Conservation (phyloP, 2,329 filamentous ascomycete species). For the Stylonectria norvegica region DNA sequence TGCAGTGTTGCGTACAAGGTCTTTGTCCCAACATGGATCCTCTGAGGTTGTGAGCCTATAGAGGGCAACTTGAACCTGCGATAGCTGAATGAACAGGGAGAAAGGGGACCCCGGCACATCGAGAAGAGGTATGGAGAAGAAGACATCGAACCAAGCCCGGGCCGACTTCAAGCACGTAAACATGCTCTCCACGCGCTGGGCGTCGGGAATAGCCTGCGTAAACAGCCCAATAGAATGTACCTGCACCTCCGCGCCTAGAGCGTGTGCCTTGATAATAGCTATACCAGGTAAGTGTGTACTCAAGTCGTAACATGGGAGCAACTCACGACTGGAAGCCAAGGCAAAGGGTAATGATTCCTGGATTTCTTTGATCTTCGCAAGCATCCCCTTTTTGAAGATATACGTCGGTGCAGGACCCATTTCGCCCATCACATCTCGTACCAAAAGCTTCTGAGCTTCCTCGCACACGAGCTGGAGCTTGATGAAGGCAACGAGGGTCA, state of each 20-base stretch:
- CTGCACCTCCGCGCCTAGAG: conserved; percentile 30
- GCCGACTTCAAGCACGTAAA: conserved; percentile 35
- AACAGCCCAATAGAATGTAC: conserved; percentile 34
- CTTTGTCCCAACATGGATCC: conserved; percentile 40
- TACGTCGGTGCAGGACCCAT: conserved; percentile 28
- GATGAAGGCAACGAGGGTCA: conserved; percentile 38
- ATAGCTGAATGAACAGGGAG: conserved; percentile 32
- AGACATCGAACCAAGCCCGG: conserved; percentile 36
- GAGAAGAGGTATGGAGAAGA: conserved; percentile 30
- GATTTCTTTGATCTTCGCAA: conserved; percentile 27
- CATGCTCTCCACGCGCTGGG: conserved; percentile 33
- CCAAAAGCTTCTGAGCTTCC: conserved; percentile 33
- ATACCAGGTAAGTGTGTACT: conserved; percentile 5
- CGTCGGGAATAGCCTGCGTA: conserved; percentile 29
- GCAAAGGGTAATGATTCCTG: conserved; percentile 21
- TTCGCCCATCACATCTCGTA: conserved; percentile 29
- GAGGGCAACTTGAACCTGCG: conserved; percentile 35
- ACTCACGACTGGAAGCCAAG: conserved; percentile 29
- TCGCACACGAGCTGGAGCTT: conserved; percentile 40
- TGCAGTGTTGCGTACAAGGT: conserved; percentile 32
- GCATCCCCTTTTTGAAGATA: conserved; percentile 32
- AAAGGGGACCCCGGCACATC: conserved; percentile 34
- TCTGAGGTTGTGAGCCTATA: conserved; percentile 40
- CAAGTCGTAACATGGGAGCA: neutral
- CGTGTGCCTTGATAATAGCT: conserved; percentile 32